phyloP scores from a whole-genome alignment of 2,329 filamentous ascomycete species.

The Chaetomiaceae sp. region DNA sequence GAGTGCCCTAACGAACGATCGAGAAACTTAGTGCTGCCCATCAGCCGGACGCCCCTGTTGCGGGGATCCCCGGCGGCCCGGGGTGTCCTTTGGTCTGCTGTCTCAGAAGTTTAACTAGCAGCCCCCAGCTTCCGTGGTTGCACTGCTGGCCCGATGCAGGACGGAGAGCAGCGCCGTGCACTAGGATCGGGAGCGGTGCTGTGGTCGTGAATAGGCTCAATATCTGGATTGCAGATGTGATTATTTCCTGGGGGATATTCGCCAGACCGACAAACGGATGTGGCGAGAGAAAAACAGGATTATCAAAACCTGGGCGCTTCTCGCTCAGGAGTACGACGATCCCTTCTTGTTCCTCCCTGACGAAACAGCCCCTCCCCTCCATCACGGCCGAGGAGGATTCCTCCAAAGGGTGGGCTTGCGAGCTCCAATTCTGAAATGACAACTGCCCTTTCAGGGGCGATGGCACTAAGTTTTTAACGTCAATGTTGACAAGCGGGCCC shows the following conservation, averaged over 20 bases:
- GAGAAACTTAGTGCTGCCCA: too few relatives aligned
- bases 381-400: background rate
- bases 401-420: conserved; percentile 4
- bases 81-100: background rate
- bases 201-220: conserved; percentile 15
- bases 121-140: conserved; percentile 3
- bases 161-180: conserved; percentile 7
- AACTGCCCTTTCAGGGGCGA: conserved; percentile 16
- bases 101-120: conserved; percentile 9
- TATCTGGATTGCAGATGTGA: background rate
- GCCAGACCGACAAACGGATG: too few relatives aligned
- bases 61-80: conserved; percentile 10
- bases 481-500: too few relatives aligned
- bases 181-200: background rate
- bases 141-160: conserved; percentile 12
- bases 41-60: conserved; percentile 3
- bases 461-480: too few relatives aligned
- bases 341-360: background rate
- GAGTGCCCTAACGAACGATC: background rate
- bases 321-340: background rate
- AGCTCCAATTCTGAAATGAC: conserved; percentile 9
- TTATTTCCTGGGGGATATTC: background rate
- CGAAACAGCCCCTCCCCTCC: conserved; percentile 8
- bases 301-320: too few relatives aligned
- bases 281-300: too few relatives aligned